Percentiles rank a stretch among this genome's conserved stretches.
Conservation (phyloP, 768 basidiomycete genomes). For the Suillus paluster region DNA sequence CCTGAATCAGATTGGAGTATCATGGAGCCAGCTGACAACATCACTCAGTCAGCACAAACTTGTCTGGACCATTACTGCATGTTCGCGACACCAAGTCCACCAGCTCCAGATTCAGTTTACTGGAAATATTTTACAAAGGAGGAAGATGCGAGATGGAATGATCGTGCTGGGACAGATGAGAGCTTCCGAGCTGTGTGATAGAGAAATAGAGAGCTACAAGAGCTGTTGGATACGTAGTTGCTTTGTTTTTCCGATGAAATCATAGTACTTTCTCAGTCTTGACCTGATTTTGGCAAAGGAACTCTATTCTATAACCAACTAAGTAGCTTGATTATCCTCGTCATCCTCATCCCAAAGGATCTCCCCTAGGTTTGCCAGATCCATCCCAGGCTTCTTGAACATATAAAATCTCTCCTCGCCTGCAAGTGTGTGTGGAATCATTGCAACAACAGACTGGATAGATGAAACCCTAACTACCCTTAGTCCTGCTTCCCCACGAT, state of each 20-base stretch:
- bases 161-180: background rate
- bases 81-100: background rate
- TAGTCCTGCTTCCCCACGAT: background rate
- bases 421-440: constrained; percentile 12
- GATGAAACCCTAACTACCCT: background rate
- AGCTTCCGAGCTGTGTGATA: background rate
- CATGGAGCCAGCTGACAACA: too few relatives aligned
- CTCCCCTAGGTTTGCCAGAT: constrained; percentile 10
- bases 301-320: too few relatives aligned
- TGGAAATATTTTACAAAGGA: background rate
- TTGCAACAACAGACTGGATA: background rate
- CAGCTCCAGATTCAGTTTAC: background rate
- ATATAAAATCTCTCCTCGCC: constrained; percentile 5
- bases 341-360: constrained; percentile 1
- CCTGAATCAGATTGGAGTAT: too few relatives aligned
- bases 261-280: too few relatives aligned
- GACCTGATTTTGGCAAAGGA: too few relatives aligned
- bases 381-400: constrained; percentile 11
- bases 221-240: background rate
- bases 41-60: background rate
- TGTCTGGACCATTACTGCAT: background rate
- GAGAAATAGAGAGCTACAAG: background rate
- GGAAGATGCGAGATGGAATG: background rate
- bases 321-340: background rate
- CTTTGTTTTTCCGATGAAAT: background rate